Conservation (phyloP, 768 basidiomycete genomes). For the Cubamyces sp. region DNA sequence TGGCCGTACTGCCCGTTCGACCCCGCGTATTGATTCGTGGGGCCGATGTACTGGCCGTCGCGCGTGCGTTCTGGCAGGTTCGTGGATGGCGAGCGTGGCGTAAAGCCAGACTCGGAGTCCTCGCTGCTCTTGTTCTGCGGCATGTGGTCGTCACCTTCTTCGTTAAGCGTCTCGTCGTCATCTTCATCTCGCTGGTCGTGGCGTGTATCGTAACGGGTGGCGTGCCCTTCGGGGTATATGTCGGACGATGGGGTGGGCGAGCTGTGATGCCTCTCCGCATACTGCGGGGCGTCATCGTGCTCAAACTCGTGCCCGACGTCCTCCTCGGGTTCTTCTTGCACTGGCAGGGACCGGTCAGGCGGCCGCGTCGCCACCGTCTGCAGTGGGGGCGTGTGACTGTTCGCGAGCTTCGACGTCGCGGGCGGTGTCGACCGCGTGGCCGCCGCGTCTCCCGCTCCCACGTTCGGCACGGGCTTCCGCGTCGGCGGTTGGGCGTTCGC, state of each 20-base stretch:
- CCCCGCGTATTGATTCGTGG: slow-evolving; percentile 31
- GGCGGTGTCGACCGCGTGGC: slow-evolving; percentile 39
- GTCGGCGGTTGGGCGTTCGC: slow-evolving; percentile 16
- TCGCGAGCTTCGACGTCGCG: slow-evolving; percentile 38
- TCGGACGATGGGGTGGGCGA: slow-evolving; percentile 62
- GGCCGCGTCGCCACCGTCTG: slow-evolving; percentile 57
- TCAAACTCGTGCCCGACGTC: slow-evolving; percentile 44
- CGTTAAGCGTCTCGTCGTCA: slow-evolving; percentile 49
- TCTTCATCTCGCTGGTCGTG: slow-evolving; percentile 44
- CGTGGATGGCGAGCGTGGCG: slow-evolving; percentile 69
- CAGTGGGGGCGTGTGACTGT: slow-evolving; percentile 59
- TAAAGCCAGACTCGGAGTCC: slow-evolving; percentile 45
- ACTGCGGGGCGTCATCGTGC: slow-evolving; percentile 33
- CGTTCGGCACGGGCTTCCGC: slow-evolving; percentile 29
- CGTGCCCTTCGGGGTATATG: slow-evolving; percentile 50
- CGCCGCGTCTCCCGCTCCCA: slow-evolving; percentile 19
- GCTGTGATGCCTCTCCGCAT: slow-evolving; percentile 39
- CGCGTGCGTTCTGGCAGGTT: slow-evolving; percentile 55
- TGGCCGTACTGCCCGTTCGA: slow-evolving; percentile 26
- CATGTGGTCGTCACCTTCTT: slow-evolving; percentile 50
- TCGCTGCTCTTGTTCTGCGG: slow-evolving; percentile 32
- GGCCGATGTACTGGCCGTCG: slow-evolving; percentile 33
- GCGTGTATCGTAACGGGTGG: slow-evolving; percentile 40
- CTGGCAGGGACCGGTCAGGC: slow-evolving; percentile 73
- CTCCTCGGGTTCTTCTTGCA: slow-evolving; percentile 79